Base-by-base conservation (phyloP, 805 yeast genomes). In the Starmera caribaea region DNA sequence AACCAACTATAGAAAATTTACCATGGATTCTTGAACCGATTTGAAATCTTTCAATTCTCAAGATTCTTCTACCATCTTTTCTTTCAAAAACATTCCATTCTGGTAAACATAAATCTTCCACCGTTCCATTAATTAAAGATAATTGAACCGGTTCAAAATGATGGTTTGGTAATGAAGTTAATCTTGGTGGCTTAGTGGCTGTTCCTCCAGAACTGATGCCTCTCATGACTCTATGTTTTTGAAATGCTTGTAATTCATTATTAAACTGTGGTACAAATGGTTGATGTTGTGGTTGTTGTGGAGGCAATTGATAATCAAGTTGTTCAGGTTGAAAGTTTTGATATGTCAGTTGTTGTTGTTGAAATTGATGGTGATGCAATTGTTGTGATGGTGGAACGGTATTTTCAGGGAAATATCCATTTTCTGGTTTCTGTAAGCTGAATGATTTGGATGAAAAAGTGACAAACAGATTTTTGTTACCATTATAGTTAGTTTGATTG, bases 141-240 rank as follows among this genome's bases (percentile, higher is more conserved):
- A 78, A 57, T 39, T 64, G 63, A 30, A 73, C 79, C n/a, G 78
- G 77, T 4, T 61, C 45, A 48, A 52, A 65, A 32, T 56, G 46
- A 34, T 51, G 51, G 16, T 49, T 46, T 8, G 59, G 49, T 8
- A 62, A 45, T 26, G 59, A 54, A 8, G 34, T 38, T 12, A 38
- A 38, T 44, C 66, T 69, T 17, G 81, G 81, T 3, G 81, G 81
- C 40, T 71, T 65, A 1, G 78, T 70, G 12, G 68, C 61, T 29
- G 73, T 61, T 0, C 81, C 81, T 16, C 82, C 81, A 3, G 79
- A 74, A 28, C 74, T 68, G 7, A 74, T 59, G 12, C 82, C 82
- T 44, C 83, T 61, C 8, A 74, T 63, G 5, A 76, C 68, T 30
- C 71, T 63, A 47, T 62, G 72, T 29, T 40, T 42, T 24, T 28